These are phyloP conservation scores for Heliocybe sulcata DNA, from an alignment of 1,284 basidiomycete genomes.

Conservation along the genomic window DNA sequence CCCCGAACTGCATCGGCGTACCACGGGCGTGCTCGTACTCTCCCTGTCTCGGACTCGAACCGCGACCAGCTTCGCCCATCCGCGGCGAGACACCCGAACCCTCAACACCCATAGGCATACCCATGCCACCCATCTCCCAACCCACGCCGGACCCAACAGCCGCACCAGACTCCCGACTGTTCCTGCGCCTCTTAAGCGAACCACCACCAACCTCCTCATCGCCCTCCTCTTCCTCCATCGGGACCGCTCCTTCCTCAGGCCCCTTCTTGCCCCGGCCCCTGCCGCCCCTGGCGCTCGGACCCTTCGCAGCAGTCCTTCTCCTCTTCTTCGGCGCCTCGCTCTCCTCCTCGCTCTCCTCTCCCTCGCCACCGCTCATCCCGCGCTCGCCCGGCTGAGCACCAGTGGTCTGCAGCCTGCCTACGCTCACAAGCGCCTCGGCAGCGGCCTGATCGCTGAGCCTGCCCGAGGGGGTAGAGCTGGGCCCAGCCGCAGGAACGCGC, in stretches of 20 bases:
- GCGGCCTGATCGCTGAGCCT: conserved; percentile 78
- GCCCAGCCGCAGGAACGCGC: conserved; percentile 77
- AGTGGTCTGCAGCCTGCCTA: conserved; percentile 42
- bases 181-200: neutral
- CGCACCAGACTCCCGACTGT: neutral
- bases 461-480: conserved; percentile 20
- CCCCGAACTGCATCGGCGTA: conserved; percentile 18
- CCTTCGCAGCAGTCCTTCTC: conserved; percentile 43
- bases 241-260: conserved; percentile 14
- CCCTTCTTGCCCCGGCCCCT: conserved; percentile 3
- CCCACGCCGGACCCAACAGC: neutral
- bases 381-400: conserved; percentile 4
- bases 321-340: conserved; percentile 29
- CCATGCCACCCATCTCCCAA: neutral
- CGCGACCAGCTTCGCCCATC: neutral
- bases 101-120: neutral
- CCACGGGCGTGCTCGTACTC: neutral
- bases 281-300: conserved; percentile 42
- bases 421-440: conserved; percentile 74
- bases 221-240: conserved; percentile 30
- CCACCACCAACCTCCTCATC: conserved; percentile 28
- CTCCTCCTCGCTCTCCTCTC: conserved; percentile 54
- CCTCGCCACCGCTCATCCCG: conserved; percentile 30
- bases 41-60: neutral
- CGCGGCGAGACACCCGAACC: neutral